phyloP scores from a whole-genome alignment of 2,329 filamentous ascomycete genomes.

The Beauveria caledonica region DNA sequence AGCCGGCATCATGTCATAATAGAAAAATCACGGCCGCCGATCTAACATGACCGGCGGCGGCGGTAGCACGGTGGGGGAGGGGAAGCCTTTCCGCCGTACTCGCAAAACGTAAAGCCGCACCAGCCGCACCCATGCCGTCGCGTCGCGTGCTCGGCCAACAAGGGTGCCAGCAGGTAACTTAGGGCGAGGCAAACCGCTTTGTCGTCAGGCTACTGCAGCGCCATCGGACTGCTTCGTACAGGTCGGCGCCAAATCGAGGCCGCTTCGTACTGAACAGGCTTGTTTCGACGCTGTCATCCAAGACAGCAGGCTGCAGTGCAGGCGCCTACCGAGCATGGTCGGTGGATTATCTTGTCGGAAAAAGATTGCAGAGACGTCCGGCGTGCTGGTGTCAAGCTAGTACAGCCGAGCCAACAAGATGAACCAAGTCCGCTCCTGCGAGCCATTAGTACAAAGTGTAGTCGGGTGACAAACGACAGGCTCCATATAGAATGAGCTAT shows the following conservation, averaged over 20 bases:
- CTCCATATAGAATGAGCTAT: too few species aligned
- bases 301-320: neutral
- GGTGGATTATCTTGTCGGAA: neutral
- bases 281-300: neutral
- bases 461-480: too few species aligned
- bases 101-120: too few species aligned
- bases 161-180: neutral
- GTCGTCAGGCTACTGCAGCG: neutral
- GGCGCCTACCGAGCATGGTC: neutral
- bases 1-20: too few species aligned
- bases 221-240: neutral
- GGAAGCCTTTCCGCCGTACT: neutral
- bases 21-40: too few species aligned
- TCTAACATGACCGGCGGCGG: too few species aligned
- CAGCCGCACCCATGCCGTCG: neutral
- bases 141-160: neutral
- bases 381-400: neutral
- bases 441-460: too few species aligned
- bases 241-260: neutral
- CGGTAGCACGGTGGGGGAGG: too few species aligned
- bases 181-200: neutral
- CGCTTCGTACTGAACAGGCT: neutral
- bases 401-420: too few species aligned
- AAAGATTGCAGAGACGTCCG: too few species aligned
- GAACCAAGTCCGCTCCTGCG: too few species aligned